A percentile compares a stretch with the other conserved stretches of the same genome.
These are phyloP conservation scores for Kingdonia uniflora DNA, from an alignment of 164 flowering plant genomes.

Conservation along the genomic window DNA sequence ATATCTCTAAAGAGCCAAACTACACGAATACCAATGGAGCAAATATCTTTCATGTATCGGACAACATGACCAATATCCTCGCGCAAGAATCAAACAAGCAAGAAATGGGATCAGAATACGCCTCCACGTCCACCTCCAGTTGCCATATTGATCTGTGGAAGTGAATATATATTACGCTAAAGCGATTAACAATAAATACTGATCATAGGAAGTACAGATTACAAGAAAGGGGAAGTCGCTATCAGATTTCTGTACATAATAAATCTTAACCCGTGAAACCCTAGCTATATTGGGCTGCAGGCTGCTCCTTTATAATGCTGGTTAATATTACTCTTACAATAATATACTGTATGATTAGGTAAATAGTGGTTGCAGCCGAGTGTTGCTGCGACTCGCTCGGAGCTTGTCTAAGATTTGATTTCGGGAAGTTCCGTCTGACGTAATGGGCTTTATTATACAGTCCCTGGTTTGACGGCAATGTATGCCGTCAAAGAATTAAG, in stretches of 20 bases:
- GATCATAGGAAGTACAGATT: slow-evolving; percentile 6
- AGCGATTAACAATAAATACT: slow-evolving; percentile 4
- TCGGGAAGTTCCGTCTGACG: slow-evolving; percentile 7
- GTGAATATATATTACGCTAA: slow-evolving; percentile 17
- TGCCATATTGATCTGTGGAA: slow-evolving; percentile 65
- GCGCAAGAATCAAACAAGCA: slow-evolving; percentile 26
- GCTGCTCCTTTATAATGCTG: slow-evolving; percentile 8
- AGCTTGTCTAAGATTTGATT: no score
- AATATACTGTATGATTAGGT: slow-evolving; percentile 15
- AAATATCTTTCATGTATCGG: slow-evolving; percentile 22
- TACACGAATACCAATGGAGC: slow-evolving; percentile 19
- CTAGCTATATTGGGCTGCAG: slow-evolving; percentile 12
- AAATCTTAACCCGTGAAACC: slow-evolving; percentile 26
- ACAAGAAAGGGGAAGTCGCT: slow-evolving; percentile 10
- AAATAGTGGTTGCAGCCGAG: slow-evolving; percentile 14
- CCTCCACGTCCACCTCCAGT: slow-evolving; percentile 45
- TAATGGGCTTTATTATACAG: slow-evolving; percentile 17
- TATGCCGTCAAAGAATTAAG: slow-evolving; percentile 10
- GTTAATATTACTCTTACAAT: slow-evolving; percentile 2
- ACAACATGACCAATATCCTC: slow-evolving; percentile 26
- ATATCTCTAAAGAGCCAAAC: slow-evolving; percentile 33
- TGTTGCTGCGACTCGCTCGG: slow-evolving; percentile 16
- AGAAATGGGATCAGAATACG: slow-evolving; percentile 31
- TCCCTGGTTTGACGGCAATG: slow-evolving; percentile 7
- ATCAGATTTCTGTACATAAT: slow-evolving; percentile 47